Percentiles rank a stretch among this genome's conserved stretches.
Conservation (phyloP, 768 basidiomycete species). For the Chalciporus sphaerocephalus region DNA sequence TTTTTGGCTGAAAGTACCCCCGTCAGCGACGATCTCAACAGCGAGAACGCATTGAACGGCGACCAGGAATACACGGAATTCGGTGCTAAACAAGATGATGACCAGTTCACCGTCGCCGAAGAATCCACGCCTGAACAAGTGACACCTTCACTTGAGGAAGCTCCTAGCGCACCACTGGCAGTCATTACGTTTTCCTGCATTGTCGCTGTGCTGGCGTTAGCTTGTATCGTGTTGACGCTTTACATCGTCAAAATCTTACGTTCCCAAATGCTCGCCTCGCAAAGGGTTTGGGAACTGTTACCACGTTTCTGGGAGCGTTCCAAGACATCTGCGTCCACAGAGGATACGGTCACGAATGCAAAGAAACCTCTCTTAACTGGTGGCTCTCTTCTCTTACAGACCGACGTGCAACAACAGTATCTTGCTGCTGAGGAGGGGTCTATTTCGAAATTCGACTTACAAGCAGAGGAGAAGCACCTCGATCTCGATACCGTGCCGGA, state of each 20-base stretch:
- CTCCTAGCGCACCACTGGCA: slow-evolving; percentile 8
- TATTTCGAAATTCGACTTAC: slow-evolving; percentile 1
- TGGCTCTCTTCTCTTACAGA: slow-evolving; percentile 1
- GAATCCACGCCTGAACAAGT: background rate
- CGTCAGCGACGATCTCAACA: slow-evolving; percentile 21
- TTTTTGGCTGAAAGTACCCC: slow-evolving; percentile 24
- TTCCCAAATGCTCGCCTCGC: slow-evolving; percentile 18
- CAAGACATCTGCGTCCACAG: background rate
- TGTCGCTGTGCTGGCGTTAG: slow-evolving; percentile 21
- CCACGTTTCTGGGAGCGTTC: slow-evolving; percentile 13
- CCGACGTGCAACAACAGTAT: background rate
- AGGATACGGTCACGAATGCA: background rate
- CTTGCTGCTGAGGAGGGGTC: slow-evolving; percentile 5
- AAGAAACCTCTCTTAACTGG: slow-evolving; percentile 1
- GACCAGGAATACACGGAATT: slow-evolving; percentile 6
- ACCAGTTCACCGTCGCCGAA: background rate
- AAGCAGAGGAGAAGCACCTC: slow-evolving; percentile 1
- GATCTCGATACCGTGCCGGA: slow-evolving; percentile 15
- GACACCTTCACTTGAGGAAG: background rate
- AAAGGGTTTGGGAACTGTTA: slow-evolving; percentile 22
- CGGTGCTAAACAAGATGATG: background rate
- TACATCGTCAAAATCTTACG: slow-evolving; percentile 20
- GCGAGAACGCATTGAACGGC: slow-evolving; percentile 19
- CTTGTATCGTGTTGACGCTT: slow-evolving; percentile 19
- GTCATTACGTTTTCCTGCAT: slow-evolving; percentile 27